Conservation (phyloP, 768 basidiomycete genomes). For the Exsudoporus frostii region DNA sequence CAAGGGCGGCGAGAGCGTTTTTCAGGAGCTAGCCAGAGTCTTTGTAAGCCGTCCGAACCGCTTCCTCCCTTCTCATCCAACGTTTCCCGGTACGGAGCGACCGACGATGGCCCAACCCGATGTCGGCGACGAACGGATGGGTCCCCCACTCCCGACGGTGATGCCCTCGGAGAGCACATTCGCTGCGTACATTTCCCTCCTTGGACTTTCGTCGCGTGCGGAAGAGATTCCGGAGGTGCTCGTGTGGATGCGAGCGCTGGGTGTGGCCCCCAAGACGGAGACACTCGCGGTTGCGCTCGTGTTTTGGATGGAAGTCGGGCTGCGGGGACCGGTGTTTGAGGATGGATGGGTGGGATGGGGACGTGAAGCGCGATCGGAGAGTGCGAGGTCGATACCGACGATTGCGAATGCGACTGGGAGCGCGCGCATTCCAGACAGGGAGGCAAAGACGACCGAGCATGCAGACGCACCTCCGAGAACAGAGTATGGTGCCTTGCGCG, state of each 20-base stretch:
- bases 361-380: not conserved
- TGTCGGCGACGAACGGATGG: slow-evolving; percentile 1
- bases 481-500: slow-evolving; percentile 25
- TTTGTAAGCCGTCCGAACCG: slow-evolving; percentile 5
- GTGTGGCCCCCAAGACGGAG: slow-evolving; percentile 47
- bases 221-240: slow-evolving; percentile 64
- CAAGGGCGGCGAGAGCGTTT: slow-evolving; percentile 12
- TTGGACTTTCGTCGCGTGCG: slow-evolving; percentile 48
- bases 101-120: not conserved
- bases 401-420: too few relatives aligned
- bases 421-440: not conserved
- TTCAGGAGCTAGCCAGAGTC: slow-evolving; percentile 22
- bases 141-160: slow-evolving; percentile 33
- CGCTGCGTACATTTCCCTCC: slow-evolving; percentile 55
- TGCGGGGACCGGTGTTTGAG: slow-evolving; percentile 59
- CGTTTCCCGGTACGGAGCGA: not conserved
- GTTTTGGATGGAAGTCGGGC: slow-evolving; percentile 69
- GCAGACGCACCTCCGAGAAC: slow-evolving; percentile 9
- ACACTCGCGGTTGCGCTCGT: slow-evolving; percentile 63
- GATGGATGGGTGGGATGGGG: slow-evolving; percentile 26
- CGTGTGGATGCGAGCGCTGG: slow-evolving; percentile 70
- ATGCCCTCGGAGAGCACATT: slow-evolving; percentile 52
- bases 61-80: slow-evolving; percentile 10
- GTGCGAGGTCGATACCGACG: too few relatives aligned
- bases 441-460: not conserved